Conservation (phyloP, 805 yeast species). For the Kockiozyma suomiensis region DNA sequence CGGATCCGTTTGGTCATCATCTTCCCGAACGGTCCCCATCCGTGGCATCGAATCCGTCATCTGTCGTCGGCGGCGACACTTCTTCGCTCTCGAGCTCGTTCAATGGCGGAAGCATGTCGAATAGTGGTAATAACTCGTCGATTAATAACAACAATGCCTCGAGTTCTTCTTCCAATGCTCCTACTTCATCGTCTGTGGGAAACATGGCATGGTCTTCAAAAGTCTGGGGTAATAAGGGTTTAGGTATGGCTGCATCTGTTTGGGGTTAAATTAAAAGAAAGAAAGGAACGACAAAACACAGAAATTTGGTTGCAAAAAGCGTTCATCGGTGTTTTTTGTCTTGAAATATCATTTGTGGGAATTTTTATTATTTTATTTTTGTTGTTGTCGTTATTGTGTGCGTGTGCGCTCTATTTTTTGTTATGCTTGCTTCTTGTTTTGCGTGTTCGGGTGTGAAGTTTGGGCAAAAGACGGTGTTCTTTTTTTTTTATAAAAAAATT, state of each 20-base stretch:
- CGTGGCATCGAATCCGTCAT: constrained; percentile 28
- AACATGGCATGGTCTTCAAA: constrained; percentile 34
- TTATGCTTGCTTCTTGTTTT: background rate
- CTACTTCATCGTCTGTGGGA: constrained; percentile 19
- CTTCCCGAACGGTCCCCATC: constrained; percentile 30
- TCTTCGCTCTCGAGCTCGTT: constrained; percentile 11
- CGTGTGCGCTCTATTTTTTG: constrained; percentile 1
- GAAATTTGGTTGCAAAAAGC: constrained; percentile 2
- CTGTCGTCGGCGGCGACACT: constrained; percentile 14
- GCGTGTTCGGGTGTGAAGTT: constrained; percentile 17
- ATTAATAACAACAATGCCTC: constrained; percentile 7
- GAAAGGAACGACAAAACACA: background rate
- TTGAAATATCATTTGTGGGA: constrained; percentile 10
- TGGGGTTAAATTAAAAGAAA: constrained; percentile 29
- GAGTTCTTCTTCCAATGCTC: constrained; percentile 3
- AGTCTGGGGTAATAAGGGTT: constrained; percentile 33
- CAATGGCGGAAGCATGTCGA: constrained; percentile 6
- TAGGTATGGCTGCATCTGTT: constrained; percentile 35
- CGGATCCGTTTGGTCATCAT: constrained; percentile 28
- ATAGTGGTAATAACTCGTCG: constrained; percentile 2
- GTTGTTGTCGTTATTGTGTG: constrained; percentile 6
- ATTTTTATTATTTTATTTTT: background rate
- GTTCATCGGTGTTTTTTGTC: constrained; percentile 11
- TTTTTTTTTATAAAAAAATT: constrained; percentile 1
- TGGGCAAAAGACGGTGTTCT: constrained; percentile 26